These are phyloP conservation scores for Apiotrichum sp. DNA, from an alignment of 1,284 basidiomycete genomes.

Conservation along the genomic window DNA sequence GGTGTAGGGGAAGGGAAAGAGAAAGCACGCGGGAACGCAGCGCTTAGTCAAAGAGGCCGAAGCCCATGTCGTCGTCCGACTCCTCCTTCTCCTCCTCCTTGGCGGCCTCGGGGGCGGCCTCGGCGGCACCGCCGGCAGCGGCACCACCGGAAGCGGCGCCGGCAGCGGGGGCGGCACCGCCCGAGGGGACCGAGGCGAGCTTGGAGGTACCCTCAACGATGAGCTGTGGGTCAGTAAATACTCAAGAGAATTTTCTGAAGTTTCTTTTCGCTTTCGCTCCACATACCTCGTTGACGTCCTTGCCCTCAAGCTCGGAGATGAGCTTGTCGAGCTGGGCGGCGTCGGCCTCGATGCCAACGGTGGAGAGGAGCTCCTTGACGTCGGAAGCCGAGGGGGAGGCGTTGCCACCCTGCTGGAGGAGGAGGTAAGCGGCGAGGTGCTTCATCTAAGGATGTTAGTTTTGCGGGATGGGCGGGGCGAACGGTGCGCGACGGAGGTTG, in stretches of 20 bases:
- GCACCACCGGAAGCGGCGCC: slow-evolving; percentile 35
- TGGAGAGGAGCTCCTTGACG: slow-evolving; percentile 79
- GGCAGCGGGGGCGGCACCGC: slow-evolving; percentile 41
- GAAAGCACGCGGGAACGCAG: slow-evolving; percentile 6
- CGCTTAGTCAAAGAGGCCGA: slow-evolving; percentile 86
- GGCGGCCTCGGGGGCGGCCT: slow-evolving; percentile 61
- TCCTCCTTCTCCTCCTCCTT: slow-evolving; percentile 55
- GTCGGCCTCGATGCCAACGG: slow-evolving; percentile 87
- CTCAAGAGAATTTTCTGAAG: too few species aligned
- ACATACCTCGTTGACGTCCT: slow-evolving; percentile 74
- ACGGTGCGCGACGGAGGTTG: too few species aligned
- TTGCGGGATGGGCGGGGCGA: neutral
- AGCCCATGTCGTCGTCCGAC: slow-evolving; percentile 55
- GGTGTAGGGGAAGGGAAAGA: neutral
- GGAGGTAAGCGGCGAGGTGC: slow-evolving; percentile 95
- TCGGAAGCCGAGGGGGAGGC: slow-evolving; percentile 77
- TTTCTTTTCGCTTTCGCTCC: too few species aligned
- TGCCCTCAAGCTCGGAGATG: slow-evolving; percentile 87
- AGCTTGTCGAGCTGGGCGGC: slow-evolving; percentile 76
- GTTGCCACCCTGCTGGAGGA: slow-evolving; percentile 94
- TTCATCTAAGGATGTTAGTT: slow-evolving; percentile 62
- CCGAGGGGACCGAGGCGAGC: slow-evolving; percentile 75
- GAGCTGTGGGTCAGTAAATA: slow-evolving; percentile 52
- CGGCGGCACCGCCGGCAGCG: slow-evolving; percentile 56
- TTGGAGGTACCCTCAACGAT: slow-evolving; percentile 89